These are phyloP conservation scores for Discostella pseudostelligera DNA, from an alignment of 108 stramenopile species.

Conservation along the genomic window DNA sequence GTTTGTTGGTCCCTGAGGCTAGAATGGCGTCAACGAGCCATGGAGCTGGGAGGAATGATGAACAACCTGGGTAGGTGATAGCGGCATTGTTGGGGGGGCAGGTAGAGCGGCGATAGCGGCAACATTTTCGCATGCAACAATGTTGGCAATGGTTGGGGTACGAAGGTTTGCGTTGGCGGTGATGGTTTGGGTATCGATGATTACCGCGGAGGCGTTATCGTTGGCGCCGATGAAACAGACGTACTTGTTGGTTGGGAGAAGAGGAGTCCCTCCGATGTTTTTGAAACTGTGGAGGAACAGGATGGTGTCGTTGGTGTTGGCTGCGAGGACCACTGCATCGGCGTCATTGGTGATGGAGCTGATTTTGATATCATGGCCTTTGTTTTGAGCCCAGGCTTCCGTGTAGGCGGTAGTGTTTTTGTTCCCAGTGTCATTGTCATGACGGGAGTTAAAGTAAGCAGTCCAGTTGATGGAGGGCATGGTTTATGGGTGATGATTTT, in stretches of 20 bases:
- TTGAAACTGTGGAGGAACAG: background rate
- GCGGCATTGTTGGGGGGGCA: constrained; percentile 1
- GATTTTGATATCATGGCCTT: background rate
- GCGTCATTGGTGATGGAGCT: background rate
- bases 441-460: background rate
- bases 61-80: background rate
- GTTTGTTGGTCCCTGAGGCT: background rate
- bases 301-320: background rate
- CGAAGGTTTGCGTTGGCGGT: no score
- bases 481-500: background rate
- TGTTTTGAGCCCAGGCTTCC: background rate
- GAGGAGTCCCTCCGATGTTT: background rate
- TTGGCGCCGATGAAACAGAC: background rate
- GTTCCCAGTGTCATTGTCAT: background rate
- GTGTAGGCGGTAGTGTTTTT: background rate
- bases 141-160: no score
- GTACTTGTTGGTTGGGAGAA: background rate
- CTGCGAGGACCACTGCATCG: background rate
- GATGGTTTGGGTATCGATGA: background rate
- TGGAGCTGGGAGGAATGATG: no score
- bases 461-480: background rate
- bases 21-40: background rate
- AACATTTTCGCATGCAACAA: background rate
- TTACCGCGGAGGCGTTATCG: background rate
- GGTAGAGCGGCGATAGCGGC: background rate